Conservation (phyloP, 345 rosid genomes). For the Iberis pinnata region DNA sequence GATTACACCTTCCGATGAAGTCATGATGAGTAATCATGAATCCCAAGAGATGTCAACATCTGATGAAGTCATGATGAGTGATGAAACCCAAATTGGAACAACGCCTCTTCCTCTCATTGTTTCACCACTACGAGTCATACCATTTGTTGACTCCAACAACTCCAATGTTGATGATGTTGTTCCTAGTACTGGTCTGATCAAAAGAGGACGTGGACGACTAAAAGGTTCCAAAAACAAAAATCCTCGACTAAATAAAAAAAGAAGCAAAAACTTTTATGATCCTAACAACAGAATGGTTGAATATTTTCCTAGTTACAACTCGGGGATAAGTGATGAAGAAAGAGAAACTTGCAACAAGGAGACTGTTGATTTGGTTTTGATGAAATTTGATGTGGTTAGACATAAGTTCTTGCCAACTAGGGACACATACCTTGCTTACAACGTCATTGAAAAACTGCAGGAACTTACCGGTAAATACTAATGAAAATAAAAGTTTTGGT, state of each 20-base stretch:
- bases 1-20: too few species aligned
- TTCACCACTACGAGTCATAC: too few species aligned
- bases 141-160: neutral
- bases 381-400: conserved; percentile 43
- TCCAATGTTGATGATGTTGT: neutral
- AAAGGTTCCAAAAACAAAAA: neutral
- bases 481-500: too few species aligned
- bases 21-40: too few species aligned
- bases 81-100: too few species aligned
- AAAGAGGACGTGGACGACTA: conserved; percentile 17
- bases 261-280: neutral
- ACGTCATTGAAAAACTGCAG: too few species aligned
- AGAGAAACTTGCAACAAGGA: conserved; percentile 40
- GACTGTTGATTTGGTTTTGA: conserved; percentile 27
- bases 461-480: too few species aligned
- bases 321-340: conserved; percentile 18
- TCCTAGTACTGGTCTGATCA: neutral
- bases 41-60: too few species aligned
- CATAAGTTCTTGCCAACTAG: too few species aligned
- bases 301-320: neutral
- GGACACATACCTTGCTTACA: too few species aligned
- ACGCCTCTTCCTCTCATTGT: too few species aligned
- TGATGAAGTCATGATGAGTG: too few species aligned
- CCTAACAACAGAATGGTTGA: neutral
- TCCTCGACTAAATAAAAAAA: neutral